Evolutionary conservation across 2,329 filamentous ascomycete genomes (phyloP).

Genomic region (Saccharata proteae): DNA sequence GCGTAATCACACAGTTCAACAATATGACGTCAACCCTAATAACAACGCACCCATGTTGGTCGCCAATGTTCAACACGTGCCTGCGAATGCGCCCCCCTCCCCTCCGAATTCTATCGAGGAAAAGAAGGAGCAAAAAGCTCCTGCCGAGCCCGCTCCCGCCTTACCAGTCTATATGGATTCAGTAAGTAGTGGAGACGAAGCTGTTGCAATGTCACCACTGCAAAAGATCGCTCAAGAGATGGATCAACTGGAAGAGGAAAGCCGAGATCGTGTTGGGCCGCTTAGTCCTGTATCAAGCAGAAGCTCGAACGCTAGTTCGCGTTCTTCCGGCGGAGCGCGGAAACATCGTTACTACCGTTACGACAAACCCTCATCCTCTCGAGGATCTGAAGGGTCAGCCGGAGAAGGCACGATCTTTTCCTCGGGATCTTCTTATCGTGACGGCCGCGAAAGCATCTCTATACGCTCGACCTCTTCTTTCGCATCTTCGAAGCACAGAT

Average conservation of each 20-base stretch:
- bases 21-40: constrained; percentile 78
- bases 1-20: constrained; percentile 78
- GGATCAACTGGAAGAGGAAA: constrained; percentile 49
- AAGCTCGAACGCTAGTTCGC: constrained; percentile 39
- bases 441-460: constrained; percentile 43
- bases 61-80: constrained; percentile 75
- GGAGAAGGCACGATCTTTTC: constrained; percentile 58
- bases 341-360: constrained; percentile 34
- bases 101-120: constrained; percentile 73
- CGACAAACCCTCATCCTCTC: constrained; percentile 29
- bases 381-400: constrained; percentile 19
- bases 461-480: constrained; percentile 40
- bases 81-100: constrained; percentile 64
- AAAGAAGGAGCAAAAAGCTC: constrained; percentile 35
- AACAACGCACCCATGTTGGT: constrained; percentile 56
- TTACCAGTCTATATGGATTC: constrained; percentile 34
- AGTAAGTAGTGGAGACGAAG: constrained; percentile 58
- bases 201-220: constrained; percentile 50
- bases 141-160: constrained; percentile 18
- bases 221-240: constrained; percentile 64
- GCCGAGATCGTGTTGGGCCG: constrained; percentile 50
- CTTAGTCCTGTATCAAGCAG: constrained; percentile 57
- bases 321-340: constrained; percentile 37
- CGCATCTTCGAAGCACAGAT: constrained; percentile 22
- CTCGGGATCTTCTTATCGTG: constrained; percentile 42